Conservation (phyloP, 2,329 filamentous ascomycete genomes). For the Fusarium virguliforme region DNA sequence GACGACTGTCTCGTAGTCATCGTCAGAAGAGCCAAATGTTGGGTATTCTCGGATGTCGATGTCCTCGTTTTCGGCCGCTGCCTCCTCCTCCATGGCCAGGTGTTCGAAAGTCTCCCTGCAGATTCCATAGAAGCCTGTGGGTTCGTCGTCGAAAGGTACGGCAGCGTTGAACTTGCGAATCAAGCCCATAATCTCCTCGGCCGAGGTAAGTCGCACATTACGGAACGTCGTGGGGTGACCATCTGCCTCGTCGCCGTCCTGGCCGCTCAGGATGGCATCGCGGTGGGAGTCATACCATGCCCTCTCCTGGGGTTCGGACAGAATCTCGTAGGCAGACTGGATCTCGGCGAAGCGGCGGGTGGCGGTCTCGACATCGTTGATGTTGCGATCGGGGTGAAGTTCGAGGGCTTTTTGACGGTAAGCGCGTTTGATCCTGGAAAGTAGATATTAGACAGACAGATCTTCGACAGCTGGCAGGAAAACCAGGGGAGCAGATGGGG, state of each 20-base stretch:
- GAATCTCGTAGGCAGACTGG: conserved; percentile 94
- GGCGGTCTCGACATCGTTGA: conserved; percentile 85
- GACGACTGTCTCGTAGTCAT: conserved; percentile 82
- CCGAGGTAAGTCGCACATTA: conserved; percentile 82
- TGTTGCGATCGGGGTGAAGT: conserved; percentile 95
- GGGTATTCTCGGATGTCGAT: conserved; percentile 79
- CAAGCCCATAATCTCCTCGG: conserved; percentile 83
- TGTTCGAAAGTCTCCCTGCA: conserved; percentile 84
- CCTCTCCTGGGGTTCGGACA: conserved; percentile 94
- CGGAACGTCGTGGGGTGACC: conserved; percentile 73
- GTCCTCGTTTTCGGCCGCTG: conserved; percentile 79
- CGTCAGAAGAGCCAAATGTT: conserved; percentile 83
- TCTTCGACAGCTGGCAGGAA: not conserved
- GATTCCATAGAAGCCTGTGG: conserved; percentile 88
- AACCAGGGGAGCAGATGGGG: not conserved
- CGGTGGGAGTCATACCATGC: conserved; percentile 98
- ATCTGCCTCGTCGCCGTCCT: conserved; percentile 64
- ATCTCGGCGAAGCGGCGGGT: conserved; percentile 92
- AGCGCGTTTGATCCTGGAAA: conserved; percentile 86
- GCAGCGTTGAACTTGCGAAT: conserved; percentile 85
- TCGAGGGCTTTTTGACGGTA: conserved; percentile 93
- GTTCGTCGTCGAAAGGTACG: conserved; percentile 85
- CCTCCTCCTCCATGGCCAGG: conserved; percentile 84
- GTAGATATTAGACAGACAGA: not conserved
- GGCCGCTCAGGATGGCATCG: conserved; percentile 83